Conservation (phyloP, 176 grass and related monocot genomes). For the Oryza rufipogon region DNA sequence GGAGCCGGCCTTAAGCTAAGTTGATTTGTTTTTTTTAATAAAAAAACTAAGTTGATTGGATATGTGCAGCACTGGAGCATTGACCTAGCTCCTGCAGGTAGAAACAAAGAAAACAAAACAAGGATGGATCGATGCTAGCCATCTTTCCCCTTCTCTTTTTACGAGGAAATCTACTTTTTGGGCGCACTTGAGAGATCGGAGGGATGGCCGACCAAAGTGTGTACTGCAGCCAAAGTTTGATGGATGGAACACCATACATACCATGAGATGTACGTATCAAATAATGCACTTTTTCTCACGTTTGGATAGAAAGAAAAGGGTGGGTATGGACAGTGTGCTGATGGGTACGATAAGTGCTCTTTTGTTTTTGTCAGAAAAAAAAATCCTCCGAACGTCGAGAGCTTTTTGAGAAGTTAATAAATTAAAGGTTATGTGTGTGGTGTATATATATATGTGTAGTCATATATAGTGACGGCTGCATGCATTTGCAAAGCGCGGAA, state of each 20-base stretch:
- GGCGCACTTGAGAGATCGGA: slow-evolving; percentile 42
- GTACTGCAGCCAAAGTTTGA: slow-evolving; percentile 48
- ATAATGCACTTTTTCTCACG: slow-evolving; percentile 70
- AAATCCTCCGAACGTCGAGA: not conserved
- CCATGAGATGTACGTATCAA: slow-evolving; percentile 81
- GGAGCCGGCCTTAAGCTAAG: no score
- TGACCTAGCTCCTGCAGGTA: slow-evolving; percentile 3
- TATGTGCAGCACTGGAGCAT: not conserved
- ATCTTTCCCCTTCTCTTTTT: not conserved
- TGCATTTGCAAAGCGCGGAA: slow-evolving; percentile 3
- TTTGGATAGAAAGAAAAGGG: slow-evolving; percentile 55
- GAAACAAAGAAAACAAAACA: slow-evolving; percentile 31
- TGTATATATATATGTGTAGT: not conserved
- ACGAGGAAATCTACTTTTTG: slow-evolving; percentile 60
- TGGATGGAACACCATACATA: slow-evolving; percentile 63
- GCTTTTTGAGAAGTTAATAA: not conserved
- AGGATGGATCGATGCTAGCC: not conserved
- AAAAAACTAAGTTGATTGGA: no score
- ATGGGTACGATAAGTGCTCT: not conserved
- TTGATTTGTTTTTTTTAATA: no score
- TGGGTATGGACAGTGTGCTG: slow-evolving; percentile 40
- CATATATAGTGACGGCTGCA: not conserved
- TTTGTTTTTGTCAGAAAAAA: not conserved
- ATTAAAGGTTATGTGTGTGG: not conserved
- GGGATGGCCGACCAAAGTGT: slow-evolving; percentile 60